These are phyloP conservation scores for Hibiscus trionum DNA, from an alignment of 345 rosid species.

Conservation along the genomic window DNA sequence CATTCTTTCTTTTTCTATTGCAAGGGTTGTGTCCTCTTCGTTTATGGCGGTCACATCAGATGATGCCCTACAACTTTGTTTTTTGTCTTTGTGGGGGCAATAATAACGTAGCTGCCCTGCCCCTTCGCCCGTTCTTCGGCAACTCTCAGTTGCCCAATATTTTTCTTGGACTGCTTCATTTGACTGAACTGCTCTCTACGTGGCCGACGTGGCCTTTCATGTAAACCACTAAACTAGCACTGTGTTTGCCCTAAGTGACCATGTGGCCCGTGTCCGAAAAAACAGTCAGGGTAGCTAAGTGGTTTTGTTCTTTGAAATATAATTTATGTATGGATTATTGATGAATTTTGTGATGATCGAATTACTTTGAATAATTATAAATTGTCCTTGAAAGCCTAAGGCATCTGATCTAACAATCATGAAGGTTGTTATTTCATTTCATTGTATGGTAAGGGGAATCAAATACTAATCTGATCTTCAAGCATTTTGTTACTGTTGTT, in stretches of 20 bases:
- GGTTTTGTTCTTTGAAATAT: neutral
- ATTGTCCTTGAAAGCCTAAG: neutral
- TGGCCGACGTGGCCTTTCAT: neutral
- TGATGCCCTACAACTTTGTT: neutral
- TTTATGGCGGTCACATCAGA: conserved; percentile 17
- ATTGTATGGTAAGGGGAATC: neutral
- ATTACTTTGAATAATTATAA: neutral
- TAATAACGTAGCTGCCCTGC: neutral
- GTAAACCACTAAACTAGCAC: neutral
- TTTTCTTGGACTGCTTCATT: neutral
- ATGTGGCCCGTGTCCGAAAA: neutral
- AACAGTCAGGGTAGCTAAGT: neutral
- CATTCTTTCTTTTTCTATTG: neutral
- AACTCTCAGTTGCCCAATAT: neutral
- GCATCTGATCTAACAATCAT: neutral
- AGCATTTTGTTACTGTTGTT: neutral
- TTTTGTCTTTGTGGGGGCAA: neutral
- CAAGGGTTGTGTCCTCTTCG: neutral
- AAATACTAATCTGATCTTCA: conserved; percentile 4
- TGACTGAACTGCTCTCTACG: conserved; percentile 12
- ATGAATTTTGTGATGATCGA: neutral
- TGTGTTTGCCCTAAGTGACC: neutral
- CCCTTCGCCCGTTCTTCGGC: neutral
- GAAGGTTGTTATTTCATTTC: neutral
- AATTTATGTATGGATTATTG: neutral